Base-by-base conservation (phyloP, 2,329 filamentous ascomycete genomes). In the Fusarium protoensiforme region DNA sequence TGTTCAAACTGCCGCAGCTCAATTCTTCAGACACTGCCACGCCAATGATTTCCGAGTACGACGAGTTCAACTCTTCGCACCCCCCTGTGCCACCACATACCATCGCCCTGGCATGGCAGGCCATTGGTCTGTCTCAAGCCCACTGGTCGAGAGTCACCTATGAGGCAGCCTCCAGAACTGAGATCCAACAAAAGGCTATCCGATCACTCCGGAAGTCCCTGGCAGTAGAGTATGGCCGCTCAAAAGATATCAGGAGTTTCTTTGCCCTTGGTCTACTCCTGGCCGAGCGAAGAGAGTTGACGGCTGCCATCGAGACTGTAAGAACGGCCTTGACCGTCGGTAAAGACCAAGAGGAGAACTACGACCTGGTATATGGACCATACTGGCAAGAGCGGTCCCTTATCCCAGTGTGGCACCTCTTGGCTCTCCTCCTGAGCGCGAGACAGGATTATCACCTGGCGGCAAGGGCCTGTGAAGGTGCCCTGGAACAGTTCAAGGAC, bases 341-440 rank as follows among this genome's bases (percentile, higher is more conserved):
- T 51, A 89, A 87, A 68, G 83, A 85, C 7, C 78, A 84, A 2
- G 84, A 83, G 31, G 83, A 82, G 20, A 83, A 85, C 43, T 85
- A 86, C 51, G 82, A 83, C 48, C 77, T 85, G 5, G 80, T 83
- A 43, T 83, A 85, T 58, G 86, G 87, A 0, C 84, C 85, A 2
- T 89, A 87, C 73, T 90, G 87, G 88, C 87, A 90, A 64, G 91
- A 94, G 79, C 86, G 90, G 54, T 87, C 89, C 8, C 83, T 92
- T 36, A 91, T 98, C 27, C 92, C 95, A 3, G 83, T 98, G 27
- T 98, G 96, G 95, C 96, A 99, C 84, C 87, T 99, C 18, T 87
- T 99, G 54, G 92, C 94, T 0, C 87, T 99, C 27, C 86, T 98
- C 24, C 84, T 98, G 33, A 98, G 94, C 74, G 94, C 95, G 1